phyloP scores from a whole-genome alignment of 768 basidiomycete species.

The Dioszegia crocea region DNA sequence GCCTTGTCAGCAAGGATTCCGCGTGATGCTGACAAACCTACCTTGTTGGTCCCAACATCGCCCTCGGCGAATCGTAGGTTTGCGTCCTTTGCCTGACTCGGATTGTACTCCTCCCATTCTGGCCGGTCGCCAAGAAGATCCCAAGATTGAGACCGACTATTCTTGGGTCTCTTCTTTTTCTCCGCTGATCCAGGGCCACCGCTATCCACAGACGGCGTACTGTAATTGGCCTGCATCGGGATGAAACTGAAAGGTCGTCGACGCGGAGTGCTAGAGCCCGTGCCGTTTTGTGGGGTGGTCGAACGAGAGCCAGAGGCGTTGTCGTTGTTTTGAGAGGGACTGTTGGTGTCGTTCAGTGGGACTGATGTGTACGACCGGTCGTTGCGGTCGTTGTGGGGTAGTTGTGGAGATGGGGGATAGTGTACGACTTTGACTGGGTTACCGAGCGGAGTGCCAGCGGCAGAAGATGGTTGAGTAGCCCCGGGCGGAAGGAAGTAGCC shows the following conservation, averaged over 20 bases:
- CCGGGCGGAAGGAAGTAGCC: constrained; percentile 14
- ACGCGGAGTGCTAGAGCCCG: constrained; percentile 21
- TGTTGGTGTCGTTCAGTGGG: constrained; percentile 20
- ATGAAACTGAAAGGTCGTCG: constrained; percentile 21
- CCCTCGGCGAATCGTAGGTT: constrained; percentile 48
- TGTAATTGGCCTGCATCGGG: constrained; percentile 16
- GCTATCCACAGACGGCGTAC: background rate
- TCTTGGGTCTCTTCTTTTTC: constrained; percentile 27
- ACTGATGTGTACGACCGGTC: constrained; percentile 30
- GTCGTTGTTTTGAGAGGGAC: background rate
- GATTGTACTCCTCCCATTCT: constrained; percentile 50
- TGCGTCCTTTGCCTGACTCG: constrained; percentile 40
- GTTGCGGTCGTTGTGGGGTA: constrained; percentile 7
- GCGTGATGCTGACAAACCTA: constrained; percentile 12
- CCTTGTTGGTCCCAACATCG: constrained; percentile 48
- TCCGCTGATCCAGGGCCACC: constrained; percentile 4
- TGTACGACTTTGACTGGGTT: constrained; percentile 22
- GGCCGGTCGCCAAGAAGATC: constrained; percentile 39
- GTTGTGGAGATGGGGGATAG: constrained; percentile 36
- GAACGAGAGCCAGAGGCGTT: constrained; percentile 11
- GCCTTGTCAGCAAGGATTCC: background rate
- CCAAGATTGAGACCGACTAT: constrained; percentile 25
- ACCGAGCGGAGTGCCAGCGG: constrained; percentile 8
- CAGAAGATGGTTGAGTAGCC: constrained; percentile 16
- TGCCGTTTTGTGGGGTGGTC: constrained; percentile 24